Conservation (phyloP, 345 rosid genomes). For the Iberis pinnata region DNA sequence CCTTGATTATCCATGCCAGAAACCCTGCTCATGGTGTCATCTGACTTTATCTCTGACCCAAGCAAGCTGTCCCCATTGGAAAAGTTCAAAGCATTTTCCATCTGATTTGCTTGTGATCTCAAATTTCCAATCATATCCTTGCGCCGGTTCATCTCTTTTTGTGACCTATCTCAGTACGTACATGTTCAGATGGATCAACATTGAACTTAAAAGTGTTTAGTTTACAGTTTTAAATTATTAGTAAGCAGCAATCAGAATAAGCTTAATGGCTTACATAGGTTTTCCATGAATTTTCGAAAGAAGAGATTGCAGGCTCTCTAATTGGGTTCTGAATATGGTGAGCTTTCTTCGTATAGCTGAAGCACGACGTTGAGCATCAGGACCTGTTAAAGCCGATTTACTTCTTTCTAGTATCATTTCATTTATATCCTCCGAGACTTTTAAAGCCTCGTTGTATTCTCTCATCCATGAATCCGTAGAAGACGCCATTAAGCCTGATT, state of each 20-base stretch:
- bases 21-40: slow-evolving; percentile 54
- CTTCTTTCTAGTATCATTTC: slow-evolving; percentile 73
- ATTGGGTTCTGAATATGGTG: slow-evolving; percentile 73
- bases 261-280: slow-evolving; percentile 47
- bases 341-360: slow-evolving; percentile 84
- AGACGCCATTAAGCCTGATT: slow-evolving; percentile 45
- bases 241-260: background rate
- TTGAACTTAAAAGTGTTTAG: background rate
- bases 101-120: slow-evolving; percentile 68
- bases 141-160: slow-evolving; percentile 93
- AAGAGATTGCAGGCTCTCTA: slow-evolving; percentile 71
- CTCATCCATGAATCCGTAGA: slow-evolving; percentile 75
- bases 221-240: background rate
- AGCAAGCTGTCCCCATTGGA: slow-evolving; percentile 76
- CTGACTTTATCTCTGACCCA: slow-evolving; percentile 66
- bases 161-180: slow-evolving; percentile 48
- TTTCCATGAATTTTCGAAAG: slow-evolving; percentile 62
- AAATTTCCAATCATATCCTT: slow-evolving; percentile 74
- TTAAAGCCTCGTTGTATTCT: slow-evolving; percentile 72
- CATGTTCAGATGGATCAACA: background rate
- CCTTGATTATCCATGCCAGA: slow-evolving; percentile 75
- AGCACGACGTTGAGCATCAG: slow-evolving; percentile 79
- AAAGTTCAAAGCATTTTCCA: slow-evolving; percentile 82
- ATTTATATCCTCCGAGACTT: slow-evolving; percentile 66
- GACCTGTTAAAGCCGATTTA: slow-evolving; percentile 52